Percentiles rank a stretch among this genome's conserved stretches.
phyloP scores from a whole-genome alignment of 208 protist species.

The Herpetomonas muscarum region DNA sequence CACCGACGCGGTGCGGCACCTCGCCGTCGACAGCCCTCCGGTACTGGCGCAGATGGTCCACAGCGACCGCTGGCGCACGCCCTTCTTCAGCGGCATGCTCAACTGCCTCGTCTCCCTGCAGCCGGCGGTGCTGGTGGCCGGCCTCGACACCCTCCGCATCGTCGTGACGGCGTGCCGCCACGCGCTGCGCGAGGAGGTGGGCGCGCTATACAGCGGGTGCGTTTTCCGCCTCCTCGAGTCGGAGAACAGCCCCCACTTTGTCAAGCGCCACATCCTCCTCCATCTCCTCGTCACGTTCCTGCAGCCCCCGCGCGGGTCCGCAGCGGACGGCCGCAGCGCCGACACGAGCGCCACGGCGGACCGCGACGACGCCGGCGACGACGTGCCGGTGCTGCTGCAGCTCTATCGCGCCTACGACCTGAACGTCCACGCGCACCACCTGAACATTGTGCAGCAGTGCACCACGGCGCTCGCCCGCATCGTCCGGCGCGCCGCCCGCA shows the following conservation, averaged over 20 bases:
- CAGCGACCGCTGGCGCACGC: conserved; percentile 38
- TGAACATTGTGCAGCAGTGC: conserved; percentile 81
- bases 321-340: background rate
- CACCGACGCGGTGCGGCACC: conserved; percentile 40
- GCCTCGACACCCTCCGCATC: conserved; percentile 89
- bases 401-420: conserved; percentile 80
- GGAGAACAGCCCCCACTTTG: conserved; percentile 69
- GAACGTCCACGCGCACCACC: conserved; percentile 65
- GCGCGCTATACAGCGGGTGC: conserved; percentile 89
- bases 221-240: conserved; percentile 92
- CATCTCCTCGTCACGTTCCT: conserved; percentile 77
- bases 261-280: conserved; percentile 86
- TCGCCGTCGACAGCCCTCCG: conserved; percentile 22
- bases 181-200: conserved; percentile 76
- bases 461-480: conserved; percentile 65
- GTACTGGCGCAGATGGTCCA: conserved; percentile 38
- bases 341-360: conserved; percentile 1
- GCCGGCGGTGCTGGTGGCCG: conserved; percentile 75
- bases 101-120: conserved; percentile 85
- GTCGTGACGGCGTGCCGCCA: conserved; percentile 43
- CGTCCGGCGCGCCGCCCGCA: conserved; percentile 60
- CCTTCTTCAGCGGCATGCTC: conserved; percentile 85
- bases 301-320: conserved; percentile 3
- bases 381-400: conserved; percentile 54
- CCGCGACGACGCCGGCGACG: background rate